Percentiles rank a stretch among this genome's conserved stretches.
These are phyloP conservation scores for Trypanosoma mega DNA, from an alignment of 208 protist species.

Conservation along the genomic window DNA sequence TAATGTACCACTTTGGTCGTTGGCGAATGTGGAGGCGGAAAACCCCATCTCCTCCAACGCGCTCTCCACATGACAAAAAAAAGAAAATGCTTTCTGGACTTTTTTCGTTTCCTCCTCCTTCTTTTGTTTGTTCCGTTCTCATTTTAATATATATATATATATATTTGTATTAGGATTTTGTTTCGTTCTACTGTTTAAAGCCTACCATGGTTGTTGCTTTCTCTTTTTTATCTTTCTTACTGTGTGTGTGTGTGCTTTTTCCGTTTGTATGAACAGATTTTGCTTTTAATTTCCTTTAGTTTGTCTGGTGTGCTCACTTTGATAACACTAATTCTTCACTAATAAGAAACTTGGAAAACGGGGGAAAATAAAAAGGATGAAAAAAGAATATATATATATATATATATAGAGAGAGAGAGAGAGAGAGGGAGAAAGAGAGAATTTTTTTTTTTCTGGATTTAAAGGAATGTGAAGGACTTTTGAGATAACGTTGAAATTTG, in stretches of 20 bases:
- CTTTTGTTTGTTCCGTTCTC: not conserved
- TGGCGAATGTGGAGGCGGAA: not conserved
- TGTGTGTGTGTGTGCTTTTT: too few species aligned
- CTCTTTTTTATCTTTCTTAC: constrained; percentile 4
- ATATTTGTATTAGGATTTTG: not conserved
- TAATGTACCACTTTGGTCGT: constrained; percentile 46
- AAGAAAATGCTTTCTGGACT: constrained; percentile 3
- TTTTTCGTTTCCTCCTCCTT: not conserved
- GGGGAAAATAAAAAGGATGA: not conserved
- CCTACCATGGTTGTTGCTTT: too few species aligned
- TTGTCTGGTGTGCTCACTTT: too few species aligned
- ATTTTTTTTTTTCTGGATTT: constrained; percentile 17
- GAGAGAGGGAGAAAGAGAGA: constrained; percentile 10
- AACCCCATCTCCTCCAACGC: not conserved
- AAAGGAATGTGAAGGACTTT: not conserved
- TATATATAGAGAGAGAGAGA: constrained; percentile 7
- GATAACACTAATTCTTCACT: too few species aligned
- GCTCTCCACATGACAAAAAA: not conserved
- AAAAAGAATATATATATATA: constrained; percentile 5
- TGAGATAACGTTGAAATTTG: too few species aligned
- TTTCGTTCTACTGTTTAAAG: too few species aligned
- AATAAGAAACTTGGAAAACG: too few species aligned
- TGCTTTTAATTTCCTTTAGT: too few species aligned
- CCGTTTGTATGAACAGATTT: too few species aligned
- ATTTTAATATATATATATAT: not conserved